Conservation (phyloP, 192 early-diverging fungal genomes). For the Linnemannia hyalina region DNA sequence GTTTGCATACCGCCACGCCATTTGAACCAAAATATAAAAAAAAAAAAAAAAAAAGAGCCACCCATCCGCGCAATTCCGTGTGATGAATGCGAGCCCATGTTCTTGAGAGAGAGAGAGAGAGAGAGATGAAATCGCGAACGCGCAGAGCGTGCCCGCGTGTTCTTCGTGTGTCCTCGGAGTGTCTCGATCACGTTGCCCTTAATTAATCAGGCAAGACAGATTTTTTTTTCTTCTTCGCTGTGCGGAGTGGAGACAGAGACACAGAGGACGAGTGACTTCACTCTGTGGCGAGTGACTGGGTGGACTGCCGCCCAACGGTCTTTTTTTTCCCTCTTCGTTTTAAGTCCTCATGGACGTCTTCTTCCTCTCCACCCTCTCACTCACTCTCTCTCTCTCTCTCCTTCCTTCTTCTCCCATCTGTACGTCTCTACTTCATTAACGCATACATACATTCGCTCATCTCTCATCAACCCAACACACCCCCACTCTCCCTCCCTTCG, state of each 20-base stretch:
- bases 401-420: neutral
- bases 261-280: neutral
- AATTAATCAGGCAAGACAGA: conserved; percentile 9
- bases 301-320: neutral
- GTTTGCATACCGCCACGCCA: neutral
- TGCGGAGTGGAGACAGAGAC: neutral
- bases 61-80: neutral
- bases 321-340: neutral
- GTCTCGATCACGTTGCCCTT: neutral
- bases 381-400: neutral
- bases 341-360: neutral
- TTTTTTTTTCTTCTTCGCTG: conserved; percentile 10
- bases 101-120: neutral
- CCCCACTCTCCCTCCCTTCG: neutral
- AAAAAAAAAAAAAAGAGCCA: neutral
- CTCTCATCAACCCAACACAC: neutral
- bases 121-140: conserved; percentile 1
- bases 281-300: neutral
- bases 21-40: neutral
- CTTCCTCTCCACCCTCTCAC: neutral
- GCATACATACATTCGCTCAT: neutral
- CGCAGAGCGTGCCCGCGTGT: conserved; percentile 6
- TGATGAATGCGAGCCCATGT: neutral
- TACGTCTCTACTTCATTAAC: neutral
- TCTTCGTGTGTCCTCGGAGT: neutral